phyloP scores from a whole-genome alignment of 1,284 basidiomycete species.

The Apiotrichum veenhuisii region DNA sequence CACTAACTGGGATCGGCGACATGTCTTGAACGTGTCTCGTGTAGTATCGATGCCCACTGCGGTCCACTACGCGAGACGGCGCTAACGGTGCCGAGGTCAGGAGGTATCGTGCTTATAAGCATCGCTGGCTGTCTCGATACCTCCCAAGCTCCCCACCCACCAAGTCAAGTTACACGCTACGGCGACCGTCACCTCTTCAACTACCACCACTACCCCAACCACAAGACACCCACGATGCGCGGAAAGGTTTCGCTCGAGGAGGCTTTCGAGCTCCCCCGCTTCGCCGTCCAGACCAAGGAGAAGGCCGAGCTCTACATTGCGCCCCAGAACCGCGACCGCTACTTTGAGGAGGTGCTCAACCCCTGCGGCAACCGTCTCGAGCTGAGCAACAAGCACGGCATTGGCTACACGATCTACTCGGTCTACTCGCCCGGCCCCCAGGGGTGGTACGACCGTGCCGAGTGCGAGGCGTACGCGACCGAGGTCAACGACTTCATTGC shows the following conservation, averaged over 20 bases:
- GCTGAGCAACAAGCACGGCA: conserved; percentile 24
- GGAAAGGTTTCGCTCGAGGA: conserved; percentile 24
- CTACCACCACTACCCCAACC: neutral
- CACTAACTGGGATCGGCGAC: too few relatives aligned
- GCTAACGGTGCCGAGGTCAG: too few relatives aligned
- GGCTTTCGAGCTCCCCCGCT: conserved; percentile 21
- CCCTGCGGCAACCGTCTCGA: conserved; percentile 23
- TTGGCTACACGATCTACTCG: conserved; percentile 24
- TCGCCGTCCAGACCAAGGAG: conserved; percentile 17
- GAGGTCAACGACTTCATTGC: conserved; percentile 24
- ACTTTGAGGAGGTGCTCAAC: conserved; percentile 23
- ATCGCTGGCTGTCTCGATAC: neutral
- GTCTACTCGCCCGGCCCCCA: conserved; percentile 22
- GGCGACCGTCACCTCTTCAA: neutral
- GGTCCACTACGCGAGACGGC: too few relatives aligned
- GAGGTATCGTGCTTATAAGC: too few relatives aligned
- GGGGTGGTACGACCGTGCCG: conserved; percentile 16
- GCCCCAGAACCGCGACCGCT: conserved; percentile 20
- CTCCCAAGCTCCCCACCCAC: neutral
- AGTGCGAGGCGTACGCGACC: conserved; percentile 20
- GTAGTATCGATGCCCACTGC: too few relatives aligned
- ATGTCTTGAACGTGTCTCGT: too few relatives aligned
- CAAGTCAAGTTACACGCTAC: too few relatives aligned
- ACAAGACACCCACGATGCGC: conserved; percentile 13
- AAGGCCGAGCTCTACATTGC: conserved; percentile 25